phyloP scores from a whole-genome alignment of 371 early-diverging fungal species.

The Lichtheimia ramosa region DNA sequence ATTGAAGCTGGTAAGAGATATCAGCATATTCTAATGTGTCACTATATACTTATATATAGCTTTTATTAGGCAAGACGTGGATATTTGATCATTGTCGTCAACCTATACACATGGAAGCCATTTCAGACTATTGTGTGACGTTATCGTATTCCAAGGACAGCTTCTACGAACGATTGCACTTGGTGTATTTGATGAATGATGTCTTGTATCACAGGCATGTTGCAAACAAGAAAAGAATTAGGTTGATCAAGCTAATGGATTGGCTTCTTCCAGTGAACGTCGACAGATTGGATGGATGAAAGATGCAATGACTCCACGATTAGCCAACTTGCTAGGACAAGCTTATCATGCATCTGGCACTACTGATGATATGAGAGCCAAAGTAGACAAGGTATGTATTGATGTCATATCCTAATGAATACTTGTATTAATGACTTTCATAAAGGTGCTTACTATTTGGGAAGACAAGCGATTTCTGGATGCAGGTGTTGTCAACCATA shows the following conservation, averaged over 20 bases:
- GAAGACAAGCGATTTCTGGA: conserved; percentile 51
- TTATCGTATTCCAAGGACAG: conserved; percentile 41
- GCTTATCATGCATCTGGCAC: conserved; percentile 51
- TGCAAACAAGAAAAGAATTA: conserved; percentile 10
- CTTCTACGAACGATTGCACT: conserved; percentile 58
- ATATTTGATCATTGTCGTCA: conserved; percentile 52
- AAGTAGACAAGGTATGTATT: conserved; percentile 56
- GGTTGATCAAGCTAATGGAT: background rate
- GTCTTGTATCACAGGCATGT: conserved; percentile 54
- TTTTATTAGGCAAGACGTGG: conserved; percentile 56
- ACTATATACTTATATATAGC: conserved; percentile 22
- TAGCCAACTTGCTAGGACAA: conserved; percentile 50
- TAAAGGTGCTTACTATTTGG: conserved; percentile 61
- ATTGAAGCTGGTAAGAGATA: conserved; percentile 39
- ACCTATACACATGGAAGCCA: conserved; percentile 35
- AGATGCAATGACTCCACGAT: conserved; percentile 49
- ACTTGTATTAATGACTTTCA: background rate
- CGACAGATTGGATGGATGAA: conserved; percentile 57
- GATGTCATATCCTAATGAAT: background rate
- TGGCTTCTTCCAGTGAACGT: conserved; percentile 38
- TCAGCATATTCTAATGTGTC: background rate
- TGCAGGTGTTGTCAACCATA: conserved; percentile 27
- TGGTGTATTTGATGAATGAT: conserved; percentile 63
- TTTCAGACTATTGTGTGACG: conserved; percentile 46
- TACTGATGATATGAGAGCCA: conserved; percentile 43